Evolutionary conservation across 176 grass and related monocot genomes (phyloP).

Genomic region (Sorghum bicolor): Sorghum_bicolor_NCBIv3 NC_012879.2:11114001-11114500

Average conservation of each 20-base stretch:
- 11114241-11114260: too few relatives aligned
- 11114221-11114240: too few relatives aligned
- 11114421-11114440: slow-evolving; percentile 65
- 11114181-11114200: too few relatives aligned
- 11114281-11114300: slow-evolving; percentile 68
- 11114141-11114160: slow-evolving; percentile 94
- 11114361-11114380: slow-evolving; percentile 68
- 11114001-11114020: slow-evolving; percentile 8
- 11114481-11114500: slow-evolving; percentile 42
- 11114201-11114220: too few relatives aligned
- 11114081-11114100: slow-evolving; percentile 80
- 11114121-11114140: slow-evolving; percentile 92
- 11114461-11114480: slow-evolving; percentile 56
- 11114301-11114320: slow-evolving; percentile 66
- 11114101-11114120: slow-evolving; percentile 90
- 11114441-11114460: slow-evolving; percentile 62
- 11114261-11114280: too few relatives aligned
- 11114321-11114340: slow-evolving; percentile 76
- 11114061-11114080: slow-evolving; percentile 61
- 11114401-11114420: slow-evolving; percentile 54
- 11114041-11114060: slow-evolving; percentile 67
- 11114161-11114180: slow-evolving; percentile 75
- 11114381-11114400: slow-evolving; percentile 66
- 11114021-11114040: slow-evolving; percentile 51
- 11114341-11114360: slow-evolving; percentile 67